These are phyloP conservation scores for Jamesozyma hellenica DNA, from an alignment of 805 yeast genomes.

Conservation along the genomic window DNA sequence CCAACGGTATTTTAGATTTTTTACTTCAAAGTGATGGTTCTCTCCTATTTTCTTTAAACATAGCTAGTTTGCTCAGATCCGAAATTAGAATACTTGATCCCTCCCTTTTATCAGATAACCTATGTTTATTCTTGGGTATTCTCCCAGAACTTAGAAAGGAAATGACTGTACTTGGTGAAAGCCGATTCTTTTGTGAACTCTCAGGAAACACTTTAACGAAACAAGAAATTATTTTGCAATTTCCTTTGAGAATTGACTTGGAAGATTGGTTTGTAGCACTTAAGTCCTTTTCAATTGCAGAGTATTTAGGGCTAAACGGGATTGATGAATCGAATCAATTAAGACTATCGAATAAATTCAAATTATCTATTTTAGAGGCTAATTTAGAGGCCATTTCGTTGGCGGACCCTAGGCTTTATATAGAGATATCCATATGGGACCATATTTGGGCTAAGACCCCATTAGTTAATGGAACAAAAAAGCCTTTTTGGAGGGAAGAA, in stretches of 20 bases:
- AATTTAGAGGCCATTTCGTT: conserved; percentile 31
- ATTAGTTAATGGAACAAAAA: conserved; percentile 36
- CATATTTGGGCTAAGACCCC: conserved; percentile 74
- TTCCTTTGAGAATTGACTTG: conserved; percentile 56
- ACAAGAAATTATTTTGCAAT: conserved; percentile 37
- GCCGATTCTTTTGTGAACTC: neutral
- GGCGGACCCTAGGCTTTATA: conserved; percentile 31
- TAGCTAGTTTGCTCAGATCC: conserved; percentile 41
- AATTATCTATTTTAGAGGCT: conserved; percentile 57
- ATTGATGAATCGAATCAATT: conserved; percentile 31
- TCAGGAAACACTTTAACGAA: conserved; percentile 2
- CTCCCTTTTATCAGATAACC: conserved; percentile 50
- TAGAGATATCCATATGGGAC: conserved; percentile 66
- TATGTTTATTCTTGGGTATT: conserved; percentile 48
- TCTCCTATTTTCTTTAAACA: conserved; percentile 46
- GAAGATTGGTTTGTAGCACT: conserved; percentile 72
- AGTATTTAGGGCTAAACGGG: conserved; percentile 25
- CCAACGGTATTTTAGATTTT: conserved; percentile 52
- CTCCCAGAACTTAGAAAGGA: conserved; percentile 42
- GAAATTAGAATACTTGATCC: conserved; percentile 59
- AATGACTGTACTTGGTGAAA: conserved; percentile 4
- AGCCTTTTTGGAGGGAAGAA: conserved; percentile 80
- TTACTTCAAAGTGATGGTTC: conserved; percentile 57
- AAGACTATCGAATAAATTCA: conserved; percentile 44
- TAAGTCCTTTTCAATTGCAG: conserved; percentile 51